Base-by-base conservation (phyloP, 1,284 basidiomycete species). In the Rhodofomes roseus region DNA sequence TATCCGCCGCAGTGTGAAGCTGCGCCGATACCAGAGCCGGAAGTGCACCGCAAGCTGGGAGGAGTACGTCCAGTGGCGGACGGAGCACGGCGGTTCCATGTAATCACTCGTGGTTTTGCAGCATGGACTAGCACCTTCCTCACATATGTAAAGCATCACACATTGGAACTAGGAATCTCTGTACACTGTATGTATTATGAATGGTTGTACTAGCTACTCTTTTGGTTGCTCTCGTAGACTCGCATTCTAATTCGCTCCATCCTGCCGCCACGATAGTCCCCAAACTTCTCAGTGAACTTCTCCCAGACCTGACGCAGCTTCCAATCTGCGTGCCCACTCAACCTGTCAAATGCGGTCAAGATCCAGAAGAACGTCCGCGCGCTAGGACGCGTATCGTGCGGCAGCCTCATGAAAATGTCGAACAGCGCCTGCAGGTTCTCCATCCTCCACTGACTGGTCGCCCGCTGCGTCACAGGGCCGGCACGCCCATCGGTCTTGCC, bases 11-110 rank as follows among this genome's bases (percentile, higher is more conserved):
- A 87, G 84, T 67, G 76, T 98, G 62, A 86, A 83, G 67, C 81
- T 98, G 62, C 83, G 90, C 66, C 79, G 94, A 65, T 99, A 98
- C 75, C 91, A 93, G 73, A 95, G 92, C 73, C 86, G 84, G 61
- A 88, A 87, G 74, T 88, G 83, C 66, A 75, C 78, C 27, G 86
- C 87, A 9, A 78, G 77, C 9, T 98, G 90, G 84, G 83, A 86
- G 34, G 90, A 96, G 59, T 98, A 87, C 69, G 75, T 82, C 54
- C 75, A 79, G 55, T 95, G 92, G 92, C 83, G 89, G 71, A 77
- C 77, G 62, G 74, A 69, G 50, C 76, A 80, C 43, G 81, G 79
- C 29, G 78, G 72, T 27, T 68, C 69, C 68, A 66, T 71, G 56
- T 69, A 64, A 63, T 44, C 27, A 3, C 7, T 16, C 12, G 8